Evolutionary conservation across 1,284 basidiomycete genomes (phyloP), one percentile per base, ranked within the genome.

Genomic region (Moesziomyces parantarcticus): DNA sequence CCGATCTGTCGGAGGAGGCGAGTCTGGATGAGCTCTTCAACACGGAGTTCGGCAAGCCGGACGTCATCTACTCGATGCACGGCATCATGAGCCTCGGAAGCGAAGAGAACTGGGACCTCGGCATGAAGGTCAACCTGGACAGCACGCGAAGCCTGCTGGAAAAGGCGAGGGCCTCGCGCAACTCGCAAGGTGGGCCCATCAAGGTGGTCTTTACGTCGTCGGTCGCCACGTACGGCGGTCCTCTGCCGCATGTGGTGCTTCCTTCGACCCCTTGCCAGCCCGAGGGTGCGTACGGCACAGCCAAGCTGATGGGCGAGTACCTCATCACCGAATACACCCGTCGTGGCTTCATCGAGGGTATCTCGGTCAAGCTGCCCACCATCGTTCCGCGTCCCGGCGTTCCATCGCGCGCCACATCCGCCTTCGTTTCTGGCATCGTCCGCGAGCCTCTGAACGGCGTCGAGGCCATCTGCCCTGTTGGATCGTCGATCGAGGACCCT

Each of bases 331-430:
- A 69, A 43, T 69, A 69, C 46, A 65, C 43, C 20, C 47, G 66
- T 34, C 58, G 26, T 16, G 63, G 63, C 6, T 69, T 62, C 60
- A 45, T 69, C 48, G 53, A 61, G 46, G 63, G 66, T 16, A 40
- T 56, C 47, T 64, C 66, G 16, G 50, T 69, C 61, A 64, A 65
- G 43, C 54, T 69, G 22, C 66, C 66, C n/a, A 69, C 66, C 39
- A 56, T 69, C 26, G 61, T 65, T 8, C 44, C 50, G 11, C 60
- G 66, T n/a, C 66, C 66, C 10, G 66, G 66, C 21, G 50, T 50
- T 20, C 66, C 66, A 16, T 58, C 62, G 16, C 52, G 48, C n/a
- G 66, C 66, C 20, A 59, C 66, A 14, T 58, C 61, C n/a, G 53
- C 66, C 16, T 69, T 69, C 36, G 66, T 69, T 29, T 69, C 66